Conservation (phyloP, 2,329 filamentous ascomycete genomes). For the Didymella lethalis region DNA sequence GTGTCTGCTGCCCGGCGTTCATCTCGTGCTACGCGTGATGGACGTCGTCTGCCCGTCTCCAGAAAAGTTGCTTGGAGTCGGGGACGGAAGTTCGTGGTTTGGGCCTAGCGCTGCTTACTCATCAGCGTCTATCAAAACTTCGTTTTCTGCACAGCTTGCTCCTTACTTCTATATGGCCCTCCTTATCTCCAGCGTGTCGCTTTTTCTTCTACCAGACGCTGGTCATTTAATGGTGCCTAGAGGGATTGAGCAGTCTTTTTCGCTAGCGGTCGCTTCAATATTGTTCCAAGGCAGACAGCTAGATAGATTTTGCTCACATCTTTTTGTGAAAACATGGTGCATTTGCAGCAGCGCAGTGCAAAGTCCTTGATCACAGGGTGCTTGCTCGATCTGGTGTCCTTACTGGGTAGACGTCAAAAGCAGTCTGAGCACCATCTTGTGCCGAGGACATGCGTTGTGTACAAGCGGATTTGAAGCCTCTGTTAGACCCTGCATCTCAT, state of each 20-base stretch:
- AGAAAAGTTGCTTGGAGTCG: conserved; percentile 27
- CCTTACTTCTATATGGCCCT: conserved; percentile 65
- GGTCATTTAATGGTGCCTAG: conserved; percentile 95
- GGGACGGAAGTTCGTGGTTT: conserved; percentile 40
- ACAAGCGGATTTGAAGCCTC: not conserved
- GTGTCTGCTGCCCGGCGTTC: conserved; percentile 56
- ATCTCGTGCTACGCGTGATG: conserved; percentile 33
- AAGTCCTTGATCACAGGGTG: not conserved
- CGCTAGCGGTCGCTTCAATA: conserved; percentile 93
- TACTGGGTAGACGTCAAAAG: not conserved
- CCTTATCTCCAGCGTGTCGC: conserved; percentile 88
- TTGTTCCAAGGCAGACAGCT: conserved; percentile 81
- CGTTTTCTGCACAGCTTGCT: conserved; percentile 21
- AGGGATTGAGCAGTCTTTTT: conserved; percentile 85
- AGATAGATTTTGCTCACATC: conserved; percentile 95
- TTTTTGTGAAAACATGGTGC: conserved; percentile 3
- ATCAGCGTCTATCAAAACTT: conserved; percentile 30
- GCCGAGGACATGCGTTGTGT: not conserved
- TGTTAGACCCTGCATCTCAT: not conserved
- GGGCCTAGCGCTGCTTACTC: conserved; percentile 38
- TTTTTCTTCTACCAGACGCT: conserved; percentile 65
- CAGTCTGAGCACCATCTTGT: not conserved
- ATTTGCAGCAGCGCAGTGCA: not conserved
- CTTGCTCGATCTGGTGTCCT: not conserved
- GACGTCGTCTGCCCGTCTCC: not conserved